Base-by-base conservation (phyloP, 257 asterid genomes). In the Solanum paucissectum region DNA sequence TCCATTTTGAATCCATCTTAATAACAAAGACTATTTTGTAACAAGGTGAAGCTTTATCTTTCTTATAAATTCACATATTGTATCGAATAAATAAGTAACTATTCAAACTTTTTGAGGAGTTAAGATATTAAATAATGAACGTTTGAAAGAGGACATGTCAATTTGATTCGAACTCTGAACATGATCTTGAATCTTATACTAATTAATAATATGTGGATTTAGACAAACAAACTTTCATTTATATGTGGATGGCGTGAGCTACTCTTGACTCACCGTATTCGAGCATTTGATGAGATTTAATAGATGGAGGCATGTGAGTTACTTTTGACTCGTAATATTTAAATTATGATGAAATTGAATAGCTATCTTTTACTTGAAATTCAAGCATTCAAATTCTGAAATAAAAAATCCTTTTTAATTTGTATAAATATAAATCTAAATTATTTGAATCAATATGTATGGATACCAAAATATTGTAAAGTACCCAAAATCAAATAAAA, bases 381-480 rank as follows among this genome's bases (percentile, higher is more conserved):
- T 34, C 5, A 18, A 34, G 0, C 2, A 4, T 72, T 16, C 0
- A 1, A 72, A 72, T 72, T 16, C 1, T 20, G 2, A 36, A 4
- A 74, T 36, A 2, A 74, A 0, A 3, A 73, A 12, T 36, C 0
- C 0, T 0, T 38, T 33, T 10, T 33, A 18, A 21, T 0, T 55
- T 2, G 2, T 1, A 2, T 0, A 3, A 4, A 2, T 18, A 32
- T 9, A 1, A 18, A 33, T 33, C 0, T 4, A 2, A 38, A n/a
- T 40, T 12, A 38, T 1, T 75, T 7, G 0, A 6, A 38, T n/a
- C 7, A 23, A 6, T n/a, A 3, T 0, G 0, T 68, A 6, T 0
- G 0, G 1, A 12, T 0, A 27, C 27, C 5, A 27, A 25, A 62
- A 62, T n/a, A 3, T 9, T n/a, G 4, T 23, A 0, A 9, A 62